Percentiles rank a stretch among this genome's conserved stretches.
These are phyloP conservation scores for Lodderomyces orthopsilosis DNA, from an alignment of 1,139 yeast genomes.

Conservation along the genomic window DNA sequence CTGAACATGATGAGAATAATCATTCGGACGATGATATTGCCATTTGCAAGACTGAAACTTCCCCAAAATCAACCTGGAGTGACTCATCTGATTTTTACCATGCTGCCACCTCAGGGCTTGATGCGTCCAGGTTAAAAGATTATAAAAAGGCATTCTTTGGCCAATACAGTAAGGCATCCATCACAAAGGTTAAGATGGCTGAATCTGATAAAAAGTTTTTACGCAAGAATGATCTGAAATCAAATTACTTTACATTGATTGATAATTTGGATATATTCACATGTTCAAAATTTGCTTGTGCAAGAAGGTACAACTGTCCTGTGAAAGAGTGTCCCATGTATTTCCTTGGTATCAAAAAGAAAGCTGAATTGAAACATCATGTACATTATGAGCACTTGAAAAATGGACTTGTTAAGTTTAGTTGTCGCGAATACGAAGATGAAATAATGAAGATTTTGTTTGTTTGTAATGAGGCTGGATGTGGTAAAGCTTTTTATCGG, in stretches of 20 bases:
- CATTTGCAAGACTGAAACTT: background rate
- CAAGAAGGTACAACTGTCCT: constrained; percentile 38
- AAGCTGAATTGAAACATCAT: constrained; percentile 62
- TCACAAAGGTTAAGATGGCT: background rate
- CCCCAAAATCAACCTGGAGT: background rate
- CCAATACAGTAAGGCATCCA: background rate
- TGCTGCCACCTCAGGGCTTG: background rate
- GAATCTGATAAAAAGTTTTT: background rate
- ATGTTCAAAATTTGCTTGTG: background rate
- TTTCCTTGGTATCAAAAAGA: constrained; percentile 55
- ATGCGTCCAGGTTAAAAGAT: background rate
- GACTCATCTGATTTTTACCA: background rate
- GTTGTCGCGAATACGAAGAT: constrained; percentile 13
- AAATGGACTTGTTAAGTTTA: constrained; percentile 18
- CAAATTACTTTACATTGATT: background rate
- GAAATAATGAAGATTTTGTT: constrained; percentile 17
- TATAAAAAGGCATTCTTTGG: background rate
- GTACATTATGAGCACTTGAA: constrained; percentile 52
- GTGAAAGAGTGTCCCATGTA: constrained; percentile 59
- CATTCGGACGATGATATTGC: background rate
- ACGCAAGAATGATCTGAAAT: background rate
- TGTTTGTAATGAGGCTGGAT: constrained; percentile 25
- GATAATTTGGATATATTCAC: background rate
- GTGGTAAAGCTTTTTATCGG: constrained; percentile 55
- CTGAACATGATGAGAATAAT: too few relatives aligned